Conservation (phyloP, 495 filamentous ascomycete species). For the Cenococcum geophilum region DNA sequence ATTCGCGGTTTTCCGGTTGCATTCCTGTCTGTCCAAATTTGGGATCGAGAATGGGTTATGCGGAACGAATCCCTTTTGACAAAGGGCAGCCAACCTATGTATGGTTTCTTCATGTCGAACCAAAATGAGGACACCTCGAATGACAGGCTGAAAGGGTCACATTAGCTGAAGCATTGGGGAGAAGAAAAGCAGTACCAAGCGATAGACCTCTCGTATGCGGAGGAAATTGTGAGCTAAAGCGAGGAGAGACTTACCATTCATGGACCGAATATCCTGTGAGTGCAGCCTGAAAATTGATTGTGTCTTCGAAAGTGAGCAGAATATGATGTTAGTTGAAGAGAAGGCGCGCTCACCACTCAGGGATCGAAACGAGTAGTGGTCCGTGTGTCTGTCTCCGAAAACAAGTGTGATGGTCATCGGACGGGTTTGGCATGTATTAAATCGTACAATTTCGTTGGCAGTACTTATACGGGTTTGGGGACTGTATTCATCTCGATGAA, state of each 20-base stretch:
- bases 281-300: neutral
- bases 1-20: neutral
- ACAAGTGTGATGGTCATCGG: no score
- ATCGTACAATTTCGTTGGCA: no score
- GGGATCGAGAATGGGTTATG: neutral
- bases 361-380: no score
- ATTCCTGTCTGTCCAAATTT: neutral
- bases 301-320: neutral
- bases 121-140: neutral
- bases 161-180: neutral
- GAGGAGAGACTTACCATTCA: neutral
- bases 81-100: neutral
- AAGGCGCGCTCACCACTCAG: neutral
- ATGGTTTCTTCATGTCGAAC: neutral
- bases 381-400: no score
- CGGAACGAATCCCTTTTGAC: neutral
- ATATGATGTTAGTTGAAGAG: neutral
- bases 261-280: neutral
- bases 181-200: no score
- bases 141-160: neutral
- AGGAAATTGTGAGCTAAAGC: neutral
- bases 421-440: no score
- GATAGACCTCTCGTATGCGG: neutral
- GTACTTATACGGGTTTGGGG: no score
- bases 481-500: no score